Conservation (phyloP, 2,329 filamentous ascomycete species). For the Pseudocercospora pini-densiflorae region DNA sequence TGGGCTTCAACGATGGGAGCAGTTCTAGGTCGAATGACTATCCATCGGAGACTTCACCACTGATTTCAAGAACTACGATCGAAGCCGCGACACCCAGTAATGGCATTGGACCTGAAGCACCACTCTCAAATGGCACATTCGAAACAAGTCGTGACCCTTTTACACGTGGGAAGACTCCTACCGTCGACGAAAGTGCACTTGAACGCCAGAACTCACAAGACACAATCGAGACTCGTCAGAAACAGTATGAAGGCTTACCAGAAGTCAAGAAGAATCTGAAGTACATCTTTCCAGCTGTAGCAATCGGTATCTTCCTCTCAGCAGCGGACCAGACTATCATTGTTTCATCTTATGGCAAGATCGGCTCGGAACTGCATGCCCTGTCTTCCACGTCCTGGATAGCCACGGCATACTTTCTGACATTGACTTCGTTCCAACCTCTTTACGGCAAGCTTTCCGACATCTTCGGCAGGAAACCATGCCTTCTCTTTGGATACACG, state of each 20-base stretch:
- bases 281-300: constrained; percentile 65
- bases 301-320: constrained; percentile 70
- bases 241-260: constrained; percentile 51
- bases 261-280: constrained; percentile 57
- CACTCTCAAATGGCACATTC: constrained; percentile 13
- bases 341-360: constrained; percentile 76
- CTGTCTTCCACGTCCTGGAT: constrained; percentile 79
- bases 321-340: constrained; percentile 79
- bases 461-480: constrained; percentile 71
- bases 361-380: constrained; percentile 75
- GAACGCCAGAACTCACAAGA: constrained; percentile 39
- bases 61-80: constrained; percentile 26
- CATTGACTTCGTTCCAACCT: constrained; percentile 75
- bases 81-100: constrained; percentile 34
- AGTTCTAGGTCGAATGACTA: constrained; percentile 9
- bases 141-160: constrained; percentile 18
- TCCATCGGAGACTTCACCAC: constrained; percentile 34
- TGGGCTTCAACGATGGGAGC: constrained; percentile 2
- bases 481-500: constrained; percentile 66
- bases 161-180: constrained; percentile 8
- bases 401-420: constrained; percentile 73
- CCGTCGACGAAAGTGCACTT: constrained; percentile 37
- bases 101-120: constrained; percentile 34
- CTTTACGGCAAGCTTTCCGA: constrained; percentile 73
- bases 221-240: constrained; percentile 36